These are phyloP conservation scores for Cryphonectria naterciae DNA, from an alignment of 2,329 filamentous ascomycete species.

Conservation along the genomic window DNA sequence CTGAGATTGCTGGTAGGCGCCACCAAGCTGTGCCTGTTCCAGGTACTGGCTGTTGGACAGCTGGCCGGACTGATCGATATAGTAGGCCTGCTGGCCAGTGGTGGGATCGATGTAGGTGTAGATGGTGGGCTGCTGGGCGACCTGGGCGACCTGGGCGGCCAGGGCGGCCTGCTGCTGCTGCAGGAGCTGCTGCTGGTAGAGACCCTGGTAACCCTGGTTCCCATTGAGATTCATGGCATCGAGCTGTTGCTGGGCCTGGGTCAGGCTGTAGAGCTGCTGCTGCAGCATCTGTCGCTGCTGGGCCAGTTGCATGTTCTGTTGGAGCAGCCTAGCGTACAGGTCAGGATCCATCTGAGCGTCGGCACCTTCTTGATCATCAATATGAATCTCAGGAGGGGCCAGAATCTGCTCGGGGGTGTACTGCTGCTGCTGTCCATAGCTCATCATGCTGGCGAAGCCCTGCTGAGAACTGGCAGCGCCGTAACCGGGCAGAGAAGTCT, in stretches of 20 bases:
- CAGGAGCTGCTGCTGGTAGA: conserved; percentile 49
- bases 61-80: conserved; percentile 68
- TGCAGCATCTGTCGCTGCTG: conserved; percentile 95
- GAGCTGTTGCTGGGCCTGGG: conserved; percentile 81
- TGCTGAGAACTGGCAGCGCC: conserved; percentile 38
- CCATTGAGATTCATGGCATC: conserved; percentile 73
- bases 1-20: conserved; percentile 45
- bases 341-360: conserved; percentile 80
- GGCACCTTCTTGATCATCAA: conserved; percentile 64
- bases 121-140: conserved; percentile 70
- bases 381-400: conserved; percentile 78
- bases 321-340: conserved; percentile 84
- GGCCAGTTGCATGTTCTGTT: conserved; percentile 88
- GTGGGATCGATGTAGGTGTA: conserved; percentile 84
- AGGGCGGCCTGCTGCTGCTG: conserved; percentile 64
- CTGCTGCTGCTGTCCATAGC: conserved; percentile 37
- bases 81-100: conserved; percentile 82
- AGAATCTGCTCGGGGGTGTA: conserved; percentile 89
- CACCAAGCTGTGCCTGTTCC: conserved; percentile 33
- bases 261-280: conserved; percentile 86
- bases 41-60: conserved; percentile 37
- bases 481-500: conserved; percentile 61
- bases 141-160: conserved; percentile 67
- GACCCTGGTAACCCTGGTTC: conserved; percentile 66
- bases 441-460: conserved; percentile 37